A percentile compares a stretch with the other conserved stretches of the same genome.
Conservation (phyloP, 352 stramenopile species). For the Phytophthora cryptogea region DNA sequence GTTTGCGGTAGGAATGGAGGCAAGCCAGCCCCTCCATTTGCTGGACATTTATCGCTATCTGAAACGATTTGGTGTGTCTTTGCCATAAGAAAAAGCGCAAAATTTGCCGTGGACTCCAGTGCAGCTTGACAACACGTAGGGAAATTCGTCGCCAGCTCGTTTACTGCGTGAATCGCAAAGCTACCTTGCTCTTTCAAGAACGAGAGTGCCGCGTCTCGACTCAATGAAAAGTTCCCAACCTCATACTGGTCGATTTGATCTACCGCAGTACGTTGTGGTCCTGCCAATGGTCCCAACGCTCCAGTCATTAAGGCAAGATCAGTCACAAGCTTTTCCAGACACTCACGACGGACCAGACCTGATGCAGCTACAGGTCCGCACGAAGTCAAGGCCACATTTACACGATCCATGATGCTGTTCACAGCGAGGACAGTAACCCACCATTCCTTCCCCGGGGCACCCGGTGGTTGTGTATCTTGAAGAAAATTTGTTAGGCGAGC, state of each 20-base stretch:
- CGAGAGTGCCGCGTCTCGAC: slow-evolving; percentile 17
- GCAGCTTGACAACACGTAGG: slow-evolving; percentile 24
- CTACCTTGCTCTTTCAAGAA: slow-evolving; percentile 42
- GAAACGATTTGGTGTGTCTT: slow-evolving; percentile 17
- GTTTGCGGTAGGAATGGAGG: slow-evolving; percentile 29
- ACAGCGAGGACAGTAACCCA: slow-evolving; percentile 36
- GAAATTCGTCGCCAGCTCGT: slow-evolving; percentile 22
- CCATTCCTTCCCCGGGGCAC: slow-evolving; percentile 31
- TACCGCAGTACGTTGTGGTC: slow-evolving; percentile 8
- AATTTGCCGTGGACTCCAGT: slow-evolving; percentile 30
- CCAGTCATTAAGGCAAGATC: slow-evolving; percentile 26
- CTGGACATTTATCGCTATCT: slow-evolving; percentile 5
- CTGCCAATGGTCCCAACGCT: slow-evolving; percentile 26
- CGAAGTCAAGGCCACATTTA: slow-evolving; percentile 20
- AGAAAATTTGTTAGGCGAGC: slow-evolving; percentile 20
- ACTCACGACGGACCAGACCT: slow-evolving; percentile 9
- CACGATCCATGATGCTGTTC: slow-evolving; percentile 29
- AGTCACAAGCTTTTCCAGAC: slow-evolving; percentile 31
- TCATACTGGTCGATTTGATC: slow-evolving; percentile 19
- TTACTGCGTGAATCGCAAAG: slow-evolving; percentile 27
- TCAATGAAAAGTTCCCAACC: slow-evolving; percentile 23
- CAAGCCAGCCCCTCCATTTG: slow-evolving; percentile 1
- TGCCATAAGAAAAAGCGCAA: slow-evolving; percentile 28
- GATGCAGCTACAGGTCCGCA: slow-evolving; percentile 2
- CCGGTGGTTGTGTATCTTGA: slow-evolving; percentile 17